A percentile compares a stretch with the other conserved stretches of the same genome.
phyloP scores from a whole-genome alignment of 148 eudicot species.

The Rhododendron williamsianum region DNA sequence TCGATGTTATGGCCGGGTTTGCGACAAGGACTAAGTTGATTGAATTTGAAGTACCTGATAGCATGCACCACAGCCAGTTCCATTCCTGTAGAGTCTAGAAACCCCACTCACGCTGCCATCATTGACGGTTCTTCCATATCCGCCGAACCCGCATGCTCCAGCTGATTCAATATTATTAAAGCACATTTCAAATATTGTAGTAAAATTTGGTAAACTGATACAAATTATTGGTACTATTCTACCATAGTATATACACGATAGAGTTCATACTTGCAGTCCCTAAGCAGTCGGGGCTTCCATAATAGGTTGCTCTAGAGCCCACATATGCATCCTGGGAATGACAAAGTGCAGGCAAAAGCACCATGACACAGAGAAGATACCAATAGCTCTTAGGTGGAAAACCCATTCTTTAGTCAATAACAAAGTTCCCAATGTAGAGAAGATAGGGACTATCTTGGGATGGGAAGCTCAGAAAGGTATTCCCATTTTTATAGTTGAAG shows the following conservation, averaged over 20 bases:
- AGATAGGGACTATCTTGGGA: too few relatives aligned
- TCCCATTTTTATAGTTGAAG: neutral
- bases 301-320: conserved; percentile 49
- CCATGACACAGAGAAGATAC: conserved; percentile 17
- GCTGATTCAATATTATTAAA: conserved; percentile 22
- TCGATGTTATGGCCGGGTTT: too few relatives aligned
- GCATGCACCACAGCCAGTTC: conserved; percentile 73
- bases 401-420: conserved; percentile 23
- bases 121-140: conserved; percentile 51
- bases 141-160: conserved; percentile 78
- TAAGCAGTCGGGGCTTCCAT: conserved; percentile 44
- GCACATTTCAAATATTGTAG: neutral
- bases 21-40: too few relatives aligned
- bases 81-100: conserved; percentile 48
- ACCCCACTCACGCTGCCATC: conserved; percentile 54
- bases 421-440: neutral
- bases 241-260: neutral
- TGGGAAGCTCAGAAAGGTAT: neutral
- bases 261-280: conserved; percentile 38
- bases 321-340: conserved; percentile 25
- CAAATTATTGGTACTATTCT: neutral
- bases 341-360: conserved; percentile 27
- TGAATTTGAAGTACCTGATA: conserved; percentile 53
- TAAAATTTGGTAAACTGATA: neutral
- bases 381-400: conserved; percentile 6